Evolutionary conservation across 768 basidiomycete genomes (phyloP).

Genomic region (Calocybe indica): DNA sequence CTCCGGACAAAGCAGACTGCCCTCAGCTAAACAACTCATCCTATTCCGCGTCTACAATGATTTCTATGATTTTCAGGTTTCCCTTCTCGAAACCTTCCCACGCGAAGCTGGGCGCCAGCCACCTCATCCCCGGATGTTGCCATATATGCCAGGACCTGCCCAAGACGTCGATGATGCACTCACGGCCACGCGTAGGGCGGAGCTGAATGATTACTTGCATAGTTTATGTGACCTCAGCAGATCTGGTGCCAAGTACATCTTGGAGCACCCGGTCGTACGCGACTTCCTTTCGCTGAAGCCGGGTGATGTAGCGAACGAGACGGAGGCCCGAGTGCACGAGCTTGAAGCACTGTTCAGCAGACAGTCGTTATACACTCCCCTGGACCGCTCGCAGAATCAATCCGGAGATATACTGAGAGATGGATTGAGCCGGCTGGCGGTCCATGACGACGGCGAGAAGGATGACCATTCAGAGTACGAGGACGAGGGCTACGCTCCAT

Average conservation of each 20-base stretch:
- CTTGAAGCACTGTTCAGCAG: slow-evolving; percentile 47
- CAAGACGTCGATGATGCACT: slow-evolving; percentile 78
- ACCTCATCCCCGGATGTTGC: slow-evolving; percentile 68
- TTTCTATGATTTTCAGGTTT: slow-evolving; percentile 96
- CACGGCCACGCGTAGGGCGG: slow-evolving; percentile 72
- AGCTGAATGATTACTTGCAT: slow-evolving; percentile 86
- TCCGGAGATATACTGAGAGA: slow-evolving; percentile 35
- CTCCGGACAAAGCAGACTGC: slow-evolving; percentile 48
- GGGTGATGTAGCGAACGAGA: slow-evolving; percentile 75
- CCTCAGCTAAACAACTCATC: slow-evolving; percentile 71
- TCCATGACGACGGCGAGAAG: slow-evolving; percentile 36
- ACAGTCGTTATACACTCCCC: neutral
- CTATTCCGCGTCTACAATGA: slow-evolving; percentile 96
- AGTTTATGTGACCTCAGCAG: slow-evolving; percentile 69
- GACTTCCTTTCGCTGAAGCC: slow-evolving; percentile 80
- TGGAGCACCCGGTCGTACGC: slow-evolving; percentile 75
- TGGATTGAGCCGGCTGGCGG: slow-evolving; percentile 43
- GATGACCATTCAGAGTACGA: slow-evolving; percentile 68
- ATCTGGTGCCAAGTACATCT: slow-evolving; percentile 67
- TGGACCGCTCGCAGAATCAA: slow-evolving; percentile 23
- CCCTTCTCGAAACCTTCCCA: slow-evolving; percentile 81
- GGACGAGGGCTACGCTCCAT: slow-evolving; percentile 47
- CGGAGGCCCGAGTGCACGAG: slow-evolving; percentile 53
- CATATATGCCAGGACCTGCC: slow-evolving; percentile 96
- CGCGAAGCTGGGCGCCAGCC: slow-evolving; percentile 82